Conservation (phyloP, 768 basidiomycete genomes). For the Amanita thiersii region DNA sequence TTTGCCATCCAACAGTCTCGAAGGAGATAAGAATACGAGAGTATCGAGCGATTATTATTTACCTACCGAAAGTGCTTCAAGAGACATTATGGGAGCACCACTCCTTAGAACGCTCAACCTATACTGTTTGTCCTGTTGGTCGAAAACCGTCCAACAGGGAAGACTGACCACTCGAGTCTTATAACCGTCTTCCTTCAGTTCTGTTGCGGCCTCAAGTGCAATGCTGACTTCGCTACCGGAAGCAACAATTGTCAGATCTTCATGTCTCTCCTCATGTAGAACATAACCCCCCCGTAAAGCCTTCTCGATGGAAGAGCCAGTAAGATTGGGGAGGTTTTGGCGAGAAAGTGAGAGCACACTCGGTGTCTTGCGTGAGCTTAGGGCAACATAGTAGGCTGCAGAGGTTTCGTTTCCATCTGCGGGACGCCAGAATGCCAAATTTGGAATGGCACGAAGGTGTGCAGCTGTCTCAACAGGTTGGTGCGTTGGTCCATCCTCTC, state of each 20-base stretch:
- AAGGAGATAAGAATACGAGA: slow-evolving; percentile 12
- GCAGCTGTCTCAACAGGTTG: slow-evolving; percentile 89
- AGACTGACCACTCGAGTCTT: slow-evolving; percentile 80
- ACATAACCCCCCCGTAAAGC: slow-evolving; percentile 87
- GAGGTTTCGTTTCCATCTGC: slow-evolving; percentile 98
- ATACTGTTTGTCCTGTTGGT: slow-evolving; percentile 75
- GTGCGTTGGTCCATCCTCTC: slow-evolving; percentile 94
- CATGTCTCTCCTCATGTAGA: slow-evolving; percentile 67
- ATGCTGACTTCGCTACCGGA: slow-evolving; percentile 87
- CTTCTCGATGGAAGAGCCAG: slow-evolving; percentile 77
- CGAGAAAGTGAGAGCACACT: slow-evolving; percentile 79
- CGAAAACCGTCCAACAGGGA: slow-evolving; percentile 87
- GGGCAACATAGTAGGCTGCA: slow-evolving; percentile 77
- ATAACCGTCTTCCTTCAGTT: slow-evolving; percentile 70
- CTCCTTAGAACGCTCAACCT: slow-evolving; percentile 77
- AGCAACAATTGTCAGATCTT: slow-evolving; percentile 85
- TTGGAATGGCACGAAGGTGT: slow-evolving; percentile 84
- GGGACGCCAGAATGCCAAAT: slow-evolving; percentile 88
- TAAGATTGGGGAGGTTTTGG: slow-evolving; percentile 91
- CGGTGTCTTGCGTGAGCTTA: slow-evolving; percentile 69
- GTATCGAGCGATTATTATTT: not conserved
- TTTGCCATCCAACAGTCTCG: slow-evolving; percentile 76
- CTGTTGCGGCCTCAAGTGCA: slow-evolving; percentile 77
- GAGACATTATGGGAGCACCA: slow-evolving; percentile 82
- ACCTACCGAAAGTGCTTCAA: slow-evolving; percentile 67